phyloP scores from a whole-genome alignment of 2,329 filamentous ascomycete genomes.

The Colletotrichum lupini region DNA sequence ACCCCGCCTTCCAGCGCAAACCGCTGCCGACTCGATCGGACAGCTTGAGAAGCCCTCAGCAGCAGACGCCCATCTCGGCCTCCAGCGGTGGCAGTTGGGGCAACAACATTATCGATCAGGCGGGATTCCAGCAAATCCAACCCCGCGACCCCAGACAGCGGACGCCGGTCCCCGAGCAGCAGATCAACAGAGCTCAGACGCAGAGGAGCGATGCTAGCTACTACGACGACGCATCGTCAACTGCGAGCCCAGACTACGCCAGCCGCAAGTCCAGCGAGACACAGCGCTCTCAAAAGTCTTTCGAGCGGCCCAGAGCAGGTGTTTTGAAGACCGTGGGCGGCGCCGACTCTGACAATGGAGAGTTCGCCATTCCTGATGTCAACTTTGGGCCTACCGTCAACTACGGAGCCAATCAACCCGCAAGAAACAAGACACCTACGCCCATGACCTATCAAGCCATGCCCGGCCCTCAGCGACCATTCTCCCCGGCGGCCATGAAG shows the following conservation, averaged over 20 bases:
- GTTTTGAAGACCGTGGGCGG: conserved; percentile 82
- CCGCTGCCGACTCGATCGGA: conserved; percentile 58
- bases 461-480: conserved; percentile 42
- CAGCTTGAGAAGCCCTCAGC: conserved; percentile 45
- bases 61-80: conserved; percentile 45
- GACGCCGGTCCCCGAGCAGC: conserved; percentile 37
- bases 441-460: conserved; percentile 39
- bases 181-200: conserved; percentile 41
- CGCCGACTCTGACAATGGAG: conserved; percentile 43
- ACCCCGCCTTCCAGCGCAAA: conserved; percentile 59
- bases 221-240: conserved; percentile 73
- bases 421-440: conserved; percentile 45
- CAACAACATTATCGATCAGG: conserved; percentile 56
- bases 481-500: conserved; percentile 43
- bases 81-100: conserved; percentile 53
- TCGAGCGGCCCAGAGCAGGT: conserved; percentile 79
- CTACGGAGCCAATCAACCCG: conserved; percentile 57
- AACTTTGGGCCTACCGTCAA: conserved; percentile 90
- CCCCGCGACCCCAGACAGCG: conserved; percentile 40
- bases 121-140: conserved; percentile 60
- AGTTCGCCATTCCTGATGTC: conserved; percentile 74
- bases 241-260: conserved; percentile 80
- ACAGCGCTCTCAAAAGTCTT: conserved; percentile 51
- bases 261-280: conserved; percentile 69
- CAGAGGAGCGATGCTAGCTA: conserved; percentile 57